Conservation (phyloP, 2,329 filamentous ascomycete species). For the Eutypella sp. region DNA sequence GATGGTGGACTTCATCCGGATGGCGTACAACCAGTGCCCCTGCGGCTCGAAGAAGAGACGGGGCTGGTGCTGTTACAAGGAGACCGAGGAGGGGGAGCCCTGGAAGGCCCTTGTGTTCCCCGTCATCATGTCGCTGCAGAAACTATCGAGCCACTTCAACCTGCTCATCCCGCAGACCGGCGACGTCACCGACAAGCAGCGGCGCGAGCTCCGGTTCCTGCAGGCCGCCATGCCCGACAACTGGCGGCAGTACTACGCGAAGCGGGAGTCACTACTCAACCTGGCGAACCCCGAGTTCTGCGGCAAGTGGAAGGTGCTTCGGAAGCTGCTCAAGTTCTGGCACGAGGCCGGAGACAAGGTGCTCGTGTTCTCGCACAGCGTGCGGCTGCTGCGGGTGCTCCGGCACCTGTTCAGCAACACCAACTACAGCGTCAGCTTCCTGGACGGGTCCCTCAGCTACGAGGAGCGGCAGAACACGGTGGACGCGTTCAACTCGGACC, state of each 20-base stretch:
- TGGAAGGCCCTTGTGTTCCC: slow-evolving; percentile 84
- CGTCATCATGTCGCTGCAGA: slow-evolving; percentile 74
- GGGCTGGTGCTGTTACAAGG: slow-evolving; percentile 74
- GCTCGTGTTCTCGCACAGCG: slow-evolving; percentile 89
- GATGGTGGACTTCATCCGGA: slow-evolving; percentile 63
- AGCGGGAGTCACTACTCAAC: slow-evolving; percentile 72
- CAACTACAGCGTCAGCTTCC: slow-evolving; percentile 83
- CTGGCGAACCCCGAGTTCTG: slow-evolving; percentile 87
- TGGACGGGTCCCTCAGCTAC: slow-evolving; percentile 80
- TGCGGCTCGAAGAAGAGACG: slow-evolving; percentile 65
- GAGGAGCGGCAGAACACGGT: slow-evolving; percentile 79
- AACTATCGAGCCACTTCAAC: slow-evolving; percentile 88
- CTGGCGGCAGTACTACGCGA: slow-evolving; percentile 69
- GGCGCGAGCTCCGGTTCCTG: slow-evolving; percentile 71
- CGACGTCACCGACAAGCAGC: slow-evolving; percentile 66
- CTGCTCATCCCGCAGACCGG: slow-evolving; percentile 67
- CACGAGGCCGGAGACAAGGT: slow-evolving; percentile 88
- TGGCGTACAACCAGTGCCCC: slow-evolving; percentile 61
- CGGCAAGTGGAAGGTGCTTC: slow-evolving; percentile 92
- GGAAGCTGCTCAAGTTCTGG: slow-evolving; percentile 85
- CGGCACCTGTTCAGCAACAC: slow-evolving; percentile 83
- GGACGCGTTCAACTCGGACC: slow-evolving; percentile 86
- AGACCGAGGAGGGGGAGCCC: slow-evolving; percentile 54
- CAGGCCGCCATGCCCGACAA: slow-evolving; percentile 67
- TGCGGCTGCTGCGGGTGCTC: slow-evolving; percentile 77